Evolutionary conservation across 345 rosid species (phyloP).

Genomic region (Populus davidiana): DNA sequence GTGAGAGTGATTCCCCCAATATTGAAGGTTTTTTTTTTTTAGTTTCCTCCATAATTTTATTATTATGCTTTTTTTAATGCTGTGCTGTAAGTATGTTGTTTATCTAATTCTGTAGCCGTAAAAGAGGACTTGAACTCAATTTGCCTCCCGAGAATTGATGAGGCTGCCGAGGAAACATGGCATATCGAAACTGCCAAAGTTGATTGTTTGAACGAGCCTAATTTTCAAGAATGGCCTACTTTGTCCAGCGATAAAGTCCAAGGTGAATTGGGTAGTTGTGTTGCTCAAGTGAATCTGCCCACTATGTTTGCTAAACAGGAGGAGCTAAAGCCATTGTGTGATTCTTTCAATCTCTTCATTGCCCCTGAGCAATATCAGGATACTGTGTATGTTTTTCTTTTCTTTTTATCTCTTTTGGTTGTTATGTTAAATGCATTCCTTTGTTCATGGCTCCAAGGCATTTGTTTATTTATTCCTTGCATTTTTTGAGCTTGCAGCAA

Average conservation of each 20-base stretch:
- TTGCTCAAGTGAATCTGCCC: constrained; percentile 21
- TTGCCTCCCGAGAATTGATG: constrained; percentile 19
- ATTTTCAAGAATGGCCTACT: constrained; percentile 16
- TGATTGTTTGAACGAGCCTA: constrained; percentile 20
- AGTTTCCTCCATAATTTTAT: background rate
- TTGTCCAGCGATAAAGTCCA: background rate
- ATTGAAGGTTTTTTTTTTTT: constrained; percentile 22
- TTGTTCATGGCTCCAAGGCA: background rate
- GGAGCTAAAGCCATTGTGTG: constrained; percentile 24
- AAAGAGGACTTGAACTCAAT: constrained; percentile 29
- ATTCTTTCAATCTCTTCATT: constrained; percentile 17
- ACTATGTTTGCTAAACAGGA: constrained; percentile 18
- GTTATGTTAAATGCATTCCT: background rate
- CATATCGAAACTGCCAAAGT: constrained; percentile 19
- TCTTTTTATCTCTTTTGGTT: background rate
- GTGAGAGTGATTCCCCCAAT: constrained; percentile 14
- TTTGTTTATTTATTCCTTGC: background rate
- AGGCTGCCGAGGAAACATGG: constrained; percentile 23
- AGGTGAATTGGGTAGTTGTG: constrained; percentile 8
- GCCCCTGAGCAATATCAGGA: constrained; percentile 18
- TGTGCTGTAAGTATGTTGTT: background rate
- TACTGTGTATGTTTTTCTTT: constrained; percentile 24
- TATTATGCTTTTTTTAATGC: background rate
- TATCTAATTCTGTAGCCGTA: constrained; percentile 21
- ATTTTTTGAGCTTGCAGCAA: constrained; percentile 19